phyloP scores from a whole-genome alignment of 345 rosid species.

The Hypericum androsaemum region DNA sequence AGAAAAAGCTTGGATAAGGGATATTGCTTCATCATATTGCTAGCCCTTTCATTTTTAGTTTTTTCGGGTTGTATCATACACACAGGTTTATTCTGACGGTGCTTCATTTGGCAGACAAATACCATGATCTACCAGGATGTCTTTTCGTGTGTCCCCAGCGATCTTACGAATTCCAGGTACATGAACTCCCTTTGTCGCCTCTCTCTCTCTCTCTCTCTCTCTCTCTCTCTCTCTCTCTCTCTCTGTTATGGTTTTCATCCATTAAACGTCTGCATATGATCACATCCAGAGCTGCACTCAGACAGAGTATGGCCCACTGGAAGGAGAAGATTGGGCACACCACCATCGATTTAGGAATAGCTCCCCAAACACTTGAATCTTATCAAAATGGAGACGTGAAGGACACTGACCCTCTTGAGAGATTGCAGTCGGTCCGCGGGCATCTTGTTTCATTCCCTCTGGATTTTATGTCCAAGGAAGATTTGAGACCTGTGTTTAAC shows the following conservation, averaged over 20 bases:
- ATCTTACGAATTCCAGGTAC: conserved; percentile 84
- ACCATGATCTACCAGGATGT: conserved; percentile 82
- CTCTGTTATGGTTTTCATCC: neutral
- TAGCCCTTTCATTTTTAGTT: too few relatives aligned
- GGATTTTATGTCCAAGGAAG: conserved; percentile 91
- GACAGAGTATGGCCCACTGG: conserved; percentile 57
- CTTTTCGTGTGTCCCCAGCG: conserved; percentile 83
- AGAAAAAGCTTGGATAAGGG: too few relatives aligned
- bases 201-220: neutral
- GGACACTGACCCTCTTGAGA: conserved; percentile 50
- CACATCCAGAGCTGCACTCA: conserved; percentile 41
- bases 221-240: neutral
- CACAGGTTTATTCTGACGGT: too few relatives aligned
- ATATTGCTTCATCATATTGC: too few relatives aligned
- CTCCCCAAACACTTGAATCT: conserved; percentile 61
- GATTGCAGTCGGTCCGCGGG: conserved; percentile 54
- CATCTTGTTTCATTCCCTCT: conserved; percentile 91
- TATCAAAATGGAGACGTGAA: conserved; percentile 51
- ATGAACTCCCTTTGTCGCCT: neutral
- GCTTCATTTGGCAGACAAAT: conserved; percentile 48
- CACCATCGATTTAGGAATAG: conserved; percentile 86
- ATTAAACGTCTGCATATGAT: neutral
- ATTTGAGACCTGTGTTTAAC: conserved; percentile 81
- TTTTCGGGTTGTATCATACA: too few relatives aligned
- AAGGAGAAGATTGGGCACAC: conserved; percentile 80